A percentile compares a stretch with the other conserved stretches of the same genome.
Conservation (phyloP, 129 eudicot genomes). For the Chrysanthemum makinoi region DNA sequence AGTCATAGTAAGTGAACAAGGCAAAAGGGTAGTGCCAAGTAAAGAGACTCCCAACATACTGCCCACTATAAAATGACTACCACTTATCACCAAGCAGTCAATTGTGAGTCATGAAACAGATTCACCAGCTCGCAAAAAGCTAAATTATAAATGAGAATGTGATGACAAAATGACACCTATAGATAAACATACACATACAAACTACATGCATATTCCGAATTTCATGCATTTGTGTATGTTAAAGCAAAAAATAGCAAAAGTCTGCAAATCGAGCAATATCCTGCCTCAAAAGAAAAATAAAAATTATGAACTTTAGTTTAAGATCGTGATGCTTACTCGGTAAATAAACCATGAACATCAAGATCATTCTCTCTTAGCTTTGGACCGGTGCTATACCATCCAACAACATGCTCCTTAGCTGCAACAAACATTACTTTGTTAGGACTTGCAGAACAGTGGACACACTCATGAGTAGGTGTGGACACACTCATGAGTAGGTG, state of each 20-base stretch:
- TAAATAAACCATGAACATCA: slow-evolving; percentile 80
- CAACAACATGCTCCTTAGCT: slow-evolving; percentile 99
- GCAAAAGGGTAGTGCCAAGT: no score
- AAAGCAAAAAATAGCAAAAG: no score
- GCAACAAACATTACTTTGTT: slow-evolving; percentile 26
- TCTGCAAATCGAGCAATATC: neutral
- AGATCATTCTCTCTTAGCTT: slow-evolving; percentile 93
- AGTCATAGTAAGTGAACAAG: no score
- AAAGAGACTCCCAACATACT: no score
- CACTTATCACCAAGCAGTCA: no score
- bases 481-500: no score
- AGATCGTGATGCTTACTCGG: slow-evolving; percentile 57
- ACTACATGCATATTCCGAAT: neutral
- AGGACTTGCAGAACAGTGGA: neutral
- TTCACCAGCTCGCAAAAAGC: neutral
- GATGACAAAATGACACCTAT: neutral
- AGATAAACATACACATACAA: neutral
- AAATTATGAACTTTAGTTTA: neutral
- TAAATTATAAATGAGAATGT: neutral
- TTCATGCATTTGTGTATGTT: neutral
- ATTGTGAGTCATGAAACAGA: no score
- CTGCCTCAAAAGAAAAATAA: slow-evolving; percentile 5
- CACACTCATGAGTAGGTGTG: neutral
- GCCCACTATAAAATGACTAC: no score
- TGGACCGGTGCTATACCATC: slow-evolving; percentile 99